Conservation (phyloP, 306 rosid genomes). For the Cyclanthera cordifolia region DNA sequence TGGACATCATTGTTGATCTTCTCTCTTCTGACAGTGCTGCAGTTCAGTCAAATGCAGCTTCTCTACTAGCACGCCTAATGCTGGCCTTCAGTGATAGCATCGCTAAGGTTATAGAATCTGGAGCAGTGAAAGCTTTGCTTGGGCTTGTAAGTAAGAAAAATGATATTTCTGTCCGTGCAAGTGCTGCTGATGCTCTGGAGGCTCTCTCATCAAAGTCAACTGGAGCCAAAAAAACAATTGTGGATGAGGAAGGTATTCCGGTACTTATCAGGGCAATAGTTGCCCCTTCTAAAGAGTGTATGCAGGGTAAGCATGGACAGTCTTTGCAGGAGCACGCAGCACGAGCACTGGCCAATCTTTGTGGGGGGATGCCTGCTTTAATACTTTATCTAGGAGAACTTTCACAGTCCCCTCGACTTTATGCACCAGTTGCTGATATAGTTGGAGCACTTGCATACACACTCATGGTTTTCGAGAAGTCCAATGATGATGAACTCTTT, state of each 20-base stretch:
- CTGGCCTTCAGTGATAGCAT: conserved; percentile 87
- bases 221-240: conserved; percentile 61
- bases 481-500: conserved; percentile 36
- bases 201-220: conserved; percentile 77
- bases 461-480: conserved; percentile 65
- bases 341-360: conserved; percentile 73
- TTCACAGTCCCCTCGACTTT: conserved; percentile 62
- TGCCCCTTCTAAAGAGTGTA: conserved; percentile 95
- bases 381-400: conserved; percentile 82
- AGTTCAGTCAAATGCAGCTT: conserved; percentile 95
- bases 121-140: conserved; percentile 81
- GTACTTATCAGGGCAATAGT: conserved; percentile 87
- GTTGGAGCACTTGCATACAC: conserved; percentile 93
- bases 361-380: conserved; percentile 83
- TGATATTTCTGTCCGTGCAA: conserved; percentile 77
- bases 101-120: conserved; percentile 83
- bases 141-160: conserved; percentile 62
- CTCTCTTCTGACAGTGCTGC: conserved; percentile 77
- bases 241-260: conserved; percentile 54
- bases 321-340: conserved; percentile 76
- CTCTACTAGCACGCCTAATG: conserved; percentile 81
- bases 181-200: conserved; percentile 98
- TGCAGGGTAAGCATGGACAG: conserved; percentile 70
- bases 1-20: conserved; percentile 78
- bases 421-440: conserved; percentile 79